Base-by-base conservation (phyloP, 1,284 basidiomycete genomes). In the Ceratobasidium sp. region DNA sequence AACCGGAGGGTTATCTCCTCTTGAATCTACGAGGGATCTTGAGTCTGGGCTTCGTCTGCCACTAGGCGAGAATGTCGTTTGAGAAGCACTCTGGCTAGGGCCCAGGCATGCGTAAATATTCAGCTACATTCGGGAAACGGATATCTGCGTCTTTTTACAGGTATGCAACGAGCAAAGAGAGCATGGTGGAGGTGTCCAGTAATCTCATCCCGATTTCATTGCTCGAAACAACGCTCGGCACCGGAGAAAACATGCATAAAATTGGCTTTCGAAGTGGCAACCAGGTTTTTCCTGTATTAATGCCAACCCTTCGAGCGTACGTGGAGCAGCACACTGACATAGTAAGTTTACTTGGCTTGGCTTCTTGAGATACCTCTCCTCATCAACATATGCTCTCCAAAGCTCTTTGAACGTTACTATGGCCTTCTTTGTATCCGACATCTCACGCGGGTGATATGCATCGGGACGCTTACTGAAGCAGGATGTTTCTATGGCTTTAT, bases 171-270 rank as follows among this genome's bases (percentile, higher is more conserved):
- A 15, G 17, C 8, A 52, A 31, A 20, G 60, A 52, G 29, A 52
- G 35, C 15, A 38, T 15, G 38, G 27, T 20, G 12, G 20, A 35
- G n/a, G 60, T 20, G 4, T 27, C 35, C 27, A 34, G 52, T 2
- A 38, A 47, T 38, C 47, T 64, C 8, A 47, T 47, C 1, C 60
- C 60, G 6, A 32, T 64, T 2, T 25, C 49, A 3, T 1, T 54
- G 25, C 50, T 65, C 29, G 62, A 65, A 20, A 65, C 6, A 10
- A 34, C 43, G 13, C 32, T 65, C 8, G 38, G 49, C 1, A 27
- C 54, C n/a, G 32, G 62, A 13, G 62, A 65, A 12, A 65, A 65
- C 50, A 65, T 65, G 62, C 62, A 65, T 31, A 65, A 54, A 43
- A 35, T n/a, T 3, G 43, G 43, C 8, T 65, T 50, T 35, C 62